Evolutionary conservation across 2,329 filamentous ascomycete species (phyloP).

Genomic region (Botrytis hyacinthi): DNA sequence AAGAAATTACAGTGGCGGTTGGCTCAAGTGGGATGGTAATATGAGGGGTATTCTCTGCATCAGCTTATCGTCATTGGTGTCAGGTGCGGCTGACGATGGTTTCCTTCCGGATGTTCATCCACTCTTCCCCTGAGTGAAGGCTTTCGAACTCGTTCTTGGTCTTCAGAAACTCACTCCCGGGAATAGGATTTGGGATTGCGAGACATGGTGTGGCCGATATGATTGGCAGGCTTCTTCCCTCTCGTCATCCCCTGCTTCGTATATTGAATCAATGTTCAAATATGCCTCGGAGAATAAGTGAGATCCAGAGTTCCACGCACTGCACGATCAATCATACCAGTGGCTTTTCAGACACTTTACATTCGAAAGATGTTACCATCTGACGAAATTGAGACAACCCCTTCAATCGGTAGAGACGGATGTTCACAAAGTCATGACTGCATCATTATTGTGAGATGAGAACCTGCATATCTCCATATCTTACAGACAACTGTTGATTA

Average conservation of each 20-base stretch:
- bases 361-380: not conserved
- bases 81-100: slow-evolving; percentile 3
- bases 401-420: not conserved
- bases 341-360: not conserved
- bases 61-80: slow-evolving; percentile 2
- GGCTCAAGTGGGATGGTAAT: not conserved
- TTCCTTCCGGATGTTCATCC: not conserved
- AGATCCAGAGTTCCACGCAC: not conserved
- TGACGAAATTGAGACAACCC: not conserved
- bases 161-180: not conserved
- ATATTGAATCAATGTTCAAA: not conserved
- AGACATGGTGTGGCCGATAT: not conserved
- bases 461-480: not conserved
- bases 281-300: not conserved
- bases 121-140: slow-evolving; percentile 2
- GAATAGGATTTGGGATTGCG: not conserved
- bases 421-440: not conserved
- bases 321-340: not conserved
- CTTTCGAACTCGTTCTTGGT: not conserved
- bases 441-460: not conserved
- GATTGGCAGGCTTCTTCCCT: not conserved
- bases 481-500: not conserved
- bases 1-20: not conserved
- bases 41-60: slow-evolving; percentile 3
- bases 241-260: not conserved